Evolutionary conservation across 2,329 filamentous ascomycete genomes (phyloP).

Genomic region (Neofusicoccum sp.): DNA sequence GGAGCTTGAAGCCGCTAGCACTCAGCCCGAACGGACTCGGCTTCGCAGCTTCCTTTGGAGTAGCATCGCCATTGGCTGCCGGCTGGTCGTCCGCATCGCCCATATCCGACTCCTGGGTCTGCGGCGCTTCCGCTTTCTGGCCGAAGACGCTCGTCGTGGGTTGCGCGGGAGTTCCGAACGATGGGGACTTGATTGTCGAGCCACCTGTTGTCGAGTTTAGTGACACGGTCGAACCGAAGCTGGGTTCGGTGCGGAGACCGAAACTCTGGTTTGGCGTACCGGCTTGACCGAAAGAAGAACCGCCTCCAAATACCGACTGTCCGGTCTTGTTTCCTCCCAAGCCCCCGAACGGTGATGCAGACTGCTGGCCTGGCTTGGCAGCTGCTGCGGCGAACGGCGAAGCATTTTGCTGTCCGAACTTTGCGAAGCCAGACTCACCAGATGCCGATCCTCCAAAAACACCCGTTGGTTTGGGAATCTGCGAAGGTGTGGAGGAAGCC

Average conservation of each 20-base stretch:
- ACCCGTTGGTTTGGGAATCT: conserved; percentile 10
- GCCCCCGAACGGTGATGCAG: not conserved
- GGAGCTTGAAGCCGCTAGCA: conserved; percentile 63
- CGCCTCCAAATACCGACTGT: conserved; percentile 32
- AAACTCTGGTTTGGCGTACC: conserved; percentile 26
- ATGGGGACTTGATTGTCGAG: conserved; percentile 20
- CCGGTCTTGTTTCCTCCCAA: conserved; percentile 23
- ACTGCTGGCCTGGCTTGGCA: not conserved
- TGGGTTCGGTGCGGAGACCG: conserved; percentile 34
- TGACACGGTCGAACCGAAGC: conserved; percentile 47
- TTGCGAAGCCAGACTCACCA: conserved; percentile 14
- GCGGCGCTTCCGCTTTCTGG: conserved; percentile 32
- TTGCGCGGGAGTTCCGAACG: conserved; percentile 2
- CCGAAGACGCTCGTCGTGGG: conserved; percentile 14
- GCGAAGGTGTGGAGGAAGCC: not conserved
- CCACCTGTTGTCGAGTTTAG: conserved; percentile 36
- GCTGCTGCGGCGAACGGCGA: conserved; percentile 10
- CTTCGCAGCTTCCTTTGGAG: conserved; percentile 19
- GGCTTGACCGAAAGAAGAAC: conserved; percentile 22
- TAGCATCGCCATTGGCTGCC: conserved; percentile 26
- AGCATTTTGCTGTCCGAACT: conserved; percentile 11
- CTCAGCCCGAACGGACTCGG: conserved; percentile 35
- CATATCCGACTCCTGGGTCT: conserved; percentile 35
- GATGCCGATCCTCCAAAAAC: conserved; percentile 4
- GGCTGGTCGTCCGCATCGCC: conserved; percentile 29